Percentiles rank a stretch among this genome's conserved stretches.
Evolutionary conservation across 1,284 basidiomycete genomes (phyloP).

Genomic region (Coniferiporia weirii): DNA sequence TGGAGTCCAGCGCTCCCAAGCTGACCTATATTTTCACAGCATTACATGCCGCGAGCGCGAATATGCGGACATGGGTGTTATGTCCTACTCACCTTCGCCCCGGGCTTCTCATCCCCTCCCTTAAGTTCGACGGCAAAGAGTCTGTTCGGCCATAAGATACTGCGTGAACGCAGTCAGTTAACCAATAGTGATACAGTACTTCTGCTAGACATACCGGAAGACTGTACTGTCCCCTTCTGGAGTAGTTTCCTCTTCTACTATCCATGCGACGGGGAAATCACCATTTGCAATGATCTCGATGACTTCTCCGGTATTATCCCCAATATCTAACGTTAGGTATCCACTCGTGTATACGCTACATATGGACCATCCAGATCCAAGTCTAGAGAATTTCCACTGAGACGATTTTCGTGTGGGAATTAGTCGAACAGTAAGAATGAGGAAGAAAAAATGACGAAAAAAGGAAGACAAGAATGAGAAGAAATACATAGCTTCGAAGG

Average conservation of each 20-base stretch:
- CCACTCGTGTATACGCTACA: conserved; percentile 6
- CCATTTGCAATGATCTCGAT: conserved; percentile 5
- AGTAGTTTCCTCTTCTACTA: neutral
- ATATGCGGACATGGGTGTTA: neutral
- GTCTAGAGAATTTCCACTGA: conserved; percentile 10
- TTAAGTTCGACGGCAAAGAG: conserved; percentile 1
- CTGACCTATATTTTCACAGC: neutral
- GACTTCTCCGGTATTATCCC: conserved; percentile 4
- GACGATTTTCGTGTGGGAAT: neutral
- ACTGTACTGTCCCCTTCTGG: neutral
- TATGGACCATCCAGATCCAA: conserved; percentile 15
- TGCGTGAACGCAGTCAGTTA: neutral
- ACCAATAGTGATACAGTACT: too few species aligned
- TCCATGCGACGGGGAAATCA: conserved; percentile 13
- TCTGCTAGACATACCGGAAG: neutral
- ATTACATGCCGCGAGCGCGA: neutral
- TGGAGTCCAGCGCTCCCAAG: neutral
- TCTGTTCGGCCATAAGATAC: conserved; percentile 14
- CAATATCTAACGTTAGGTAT: conserved; percentile 8
- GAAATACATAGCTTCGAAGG: neutral
- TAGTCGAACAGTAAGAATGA: neutral
- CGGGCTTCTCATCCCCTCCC: conserved; percentile 4
- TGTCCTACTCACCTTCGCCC: conserved; percentile 10
- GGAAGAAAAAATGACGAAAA: too few species aligned
- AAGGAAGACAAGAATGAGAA: neutral